Evolutionary conservation across 257 asterid species (phyloP).

Genomic region (Nicotiana attenuata): DNA sequence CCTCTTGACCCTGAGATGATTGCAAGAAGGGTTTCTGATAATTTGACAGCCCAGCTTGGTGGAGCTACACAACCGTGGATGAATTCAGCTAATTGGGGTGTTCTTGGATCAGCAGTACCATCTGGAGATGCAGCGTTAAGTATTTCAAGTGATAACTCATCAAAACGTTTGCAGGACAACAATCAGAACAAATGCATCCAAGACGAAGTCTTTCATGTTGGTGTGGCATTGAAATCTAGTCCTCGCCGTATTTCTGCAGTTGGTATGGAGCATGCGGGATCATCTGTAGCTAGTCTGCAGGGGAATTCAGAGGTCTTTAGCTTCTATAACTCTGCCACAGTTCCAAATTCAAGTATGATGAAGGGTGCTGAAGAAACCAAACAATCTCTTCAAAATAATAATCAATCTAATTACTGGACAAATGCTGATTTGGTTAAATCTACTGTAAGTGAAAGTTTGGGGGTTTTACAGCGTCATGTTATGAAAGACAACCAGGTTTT

Average conservation of each 20-base stretch:
- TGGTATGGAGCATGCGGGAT: constrained; percentile 37
- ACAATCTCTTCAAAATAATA: constrained; percentile 36
- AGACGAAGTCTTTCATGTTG: constrained; percentile 35
- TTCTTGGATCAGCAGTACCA: constrained; percentile 34
- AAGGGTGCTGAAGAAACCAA: constrained; percentile 39
- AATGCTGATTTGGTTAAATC: constrained; percentile 35
- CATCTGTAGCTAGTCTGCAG: constrained; percentile 31
- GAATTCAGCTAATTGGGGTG: constrained; percentile 50
- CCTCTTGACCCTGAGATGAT: constrained; percentile 34
- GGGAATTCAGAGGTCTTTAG: constrained; percentile 37
- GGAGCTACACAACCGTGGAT: constrained; percentile 30
- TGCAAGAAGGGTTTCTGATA: constrained; percentile 22
- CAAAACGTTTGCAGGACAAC: constrained; percentile 31
- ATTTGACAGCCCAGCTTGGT: constrained; percentile 33
- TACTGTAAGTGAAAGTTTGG: constrained; percentile 44
- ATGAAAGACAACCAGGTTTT: constrained; percentile 26
- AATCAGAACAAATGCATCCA: constrained; percentile 35
- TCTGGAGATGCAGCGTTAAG: constrained; percentile 33
- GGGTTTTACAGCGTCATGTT: constrained; percentile 34
- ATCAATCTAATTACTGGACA: constrained; percentile 56
- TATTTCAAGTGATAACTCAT: constrained; percentile 32
- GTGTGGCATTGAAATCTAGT: constrained; percentile 42
- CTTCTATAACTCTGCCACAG: constrained; percentile 32
- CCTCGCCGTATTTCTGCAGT: constrained; percentile 34
- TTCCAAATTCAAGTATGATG: constrained; percentile 28